Base-by-base conservation (phyloP, 352 stramenopile genomes). In the Globisporangium barbulae region DNA sequence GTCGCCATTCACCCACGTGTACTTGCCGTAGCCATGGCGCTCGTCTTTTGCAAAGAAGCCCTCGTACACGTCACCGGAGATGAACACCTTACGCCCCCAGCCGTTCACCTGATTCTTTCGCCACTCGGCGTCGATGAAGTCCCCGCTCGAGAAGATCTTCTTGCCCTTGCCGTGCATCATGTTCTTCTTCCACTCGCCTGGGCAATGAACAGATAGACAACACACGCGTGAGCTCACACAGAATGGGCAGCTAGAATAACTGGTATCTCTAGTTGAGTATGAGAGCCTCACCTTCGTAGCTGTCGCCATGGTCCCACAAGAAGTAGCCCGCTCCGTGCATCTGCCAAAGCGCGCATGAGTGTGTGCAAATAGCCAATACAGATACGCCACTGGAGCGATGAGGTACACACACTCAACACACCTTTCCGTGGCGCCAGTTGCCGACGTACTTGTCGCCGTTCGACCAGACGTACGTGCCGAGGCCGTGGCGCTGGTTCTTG, bases 381-480 rank as follows among this genome's bases (percentile, higher is more conserved):
- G 5, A n/a, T n/a, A 55, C 5, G 25, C 7, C 21, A 66, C 17
- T 41, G 35, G 44, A 28, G 3, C 47, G 19, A 10, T 12, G 19
- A 21, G 25, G 25, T n/a, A 65, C 8, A 52, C 19, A 48, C 15
- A 35, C 17, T 41, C 53, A 53, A 53, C 62, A 17, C 62, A 91
- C 85, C 76, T 90, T 90, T 52, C 85, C 85, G 19, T 87, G 74
- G 45, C 83, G 80, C 74, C 85, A 97, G 66, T 94, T 80, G 8
- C 89, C 89, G 17, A 94, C 77, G 67, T 94, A 97, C 65, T 93
- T 95, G 73, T 97, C 89, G 1, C 89, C 89, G 64, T 97, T 97
- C 2, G 85, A 71, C 89, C 89, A 97, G 47, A 95, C 70, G 54
- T 94, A 97, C 48, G 86, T 94, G 19, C 87, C 87, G 56, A 78